Conservation (phyloP, 106 monocot species). For the Xerophyta viscosa region DNA sequence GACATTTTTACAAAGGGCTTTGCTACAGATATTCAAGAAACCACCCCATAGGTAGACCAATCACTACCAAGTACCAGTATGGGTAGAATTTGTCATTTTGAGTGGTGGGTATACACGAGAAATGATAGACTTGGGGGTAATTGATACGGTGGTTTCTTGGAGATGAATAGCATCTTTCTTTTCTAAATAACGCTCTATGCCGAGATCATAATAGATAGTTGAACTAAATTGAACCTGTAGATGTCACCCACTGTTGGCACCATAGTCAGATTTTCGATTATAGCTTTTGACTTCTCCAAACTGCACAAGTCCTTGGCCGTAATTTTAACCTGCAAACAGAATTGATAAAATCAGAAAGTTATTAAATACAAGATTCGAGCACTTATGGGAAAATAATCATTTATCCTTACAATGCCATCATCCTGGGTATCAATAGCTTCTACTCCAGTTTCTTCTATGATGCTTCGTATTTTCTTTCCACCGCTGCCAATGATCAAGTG, state of each 20-base stretch:
- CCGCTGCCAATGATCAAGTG: slow-evolving; percentile 89
- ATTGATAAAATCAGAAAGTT: slow-evolving; percentile 1
- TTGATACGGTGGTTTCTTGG: too few relatives aligned
- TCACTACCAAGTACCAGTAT: too few relatives aligned
- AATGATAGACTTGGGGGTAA: too few relatives aligned
- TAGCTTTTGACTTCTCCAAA: slow-evolving; percentile 88
- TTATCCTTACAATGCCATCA: slow-evolving; percentile 63
- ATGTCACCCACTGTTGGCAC: slow-evolving; percentile 90
- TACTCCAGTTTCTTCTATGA: slow-evolving; percentile 96
- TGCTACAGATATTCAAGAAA: too few relatives aligned
- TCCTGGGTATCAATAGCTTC: slow-evolving; percentile 81
- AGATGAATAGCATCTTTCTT: too few relatives aligned
- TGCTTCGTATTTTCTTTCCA: slow-evolving; percentile 93
- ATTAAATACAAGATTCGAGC: too few relatives aligned
- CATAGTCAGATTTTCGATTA: slow-evolving; percentile 86
- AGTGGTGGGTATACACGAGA: too few relatives aligned
- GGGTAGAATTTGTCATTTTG: too few relatives aligned
- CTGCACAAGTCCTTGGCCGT: slow-evolving; percentile 74
- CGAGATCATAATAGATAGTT: neutral
- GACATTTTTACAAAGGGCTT: too few relatives aligned
- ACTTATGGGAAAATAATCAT: too few relatives aligned
- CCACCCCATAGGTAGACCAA: too few relatives aligned
- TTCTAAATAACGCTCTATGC: neutral
- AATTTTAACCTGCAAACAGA: slow-evolving; percentile 75
- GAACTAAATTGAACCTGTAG: slow-evolving; percentile 48